Evolutionary conservation across 225 moss, liverwort and hornwort species (phyloP), one percentile per base, ranked within the genome.

Genomic region (Antitrichia curtipendula): DNA sequence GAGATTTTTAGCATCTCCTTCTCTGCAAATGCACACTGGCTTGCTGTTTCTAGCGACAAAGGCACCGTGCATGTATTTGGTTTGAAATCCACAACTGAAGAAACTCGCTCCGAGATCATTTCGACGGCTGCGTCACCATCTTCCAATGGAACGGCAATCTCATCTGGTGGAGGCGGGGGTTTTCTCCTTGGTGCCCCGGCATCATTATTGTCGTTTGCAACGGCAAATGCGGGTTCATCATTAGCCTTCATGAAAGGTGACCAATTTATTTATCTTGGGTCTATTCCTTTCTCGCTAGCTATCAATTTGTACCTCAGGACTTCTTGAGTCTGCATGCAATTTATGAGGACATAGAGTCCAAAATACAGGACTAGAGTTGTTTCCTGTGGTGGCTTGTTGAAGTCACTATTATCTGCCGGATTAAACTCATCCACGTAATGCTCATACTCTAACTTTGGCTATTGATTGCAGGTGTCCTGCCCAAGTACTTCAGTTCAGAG

Each of bases 401-500:
- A 79, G 85, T 88, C n/a, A 13, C 14, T 87, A 57, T 54, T 86
- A n/a, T 66, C n/a, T 88, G 64, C 65, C 73, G 47, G 57, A 82
- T 83, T 54, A 34, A 75, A 43, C 52, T 78, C 54, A 63, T 86
- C 16, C 32, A 59, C 45, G 17, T 38, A 75, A 40, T 88, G 31
- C 65, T 90, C 62, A 70, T 58, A 64, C 47, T 47, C 65, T 75
- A 71, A 75, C 49, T 80, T 86, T 40, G 38, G 12, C 81, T 86
- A 40, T 58, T 81, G 76, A 43, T 93, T 85, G 81, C 94, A 98
- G 98, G 97, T 88, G 96, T 98, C 24, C 89, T 98, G 65, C 98
- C 98, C 18, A 98, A 96, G 85, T 98, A 98, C 87, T 98, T 98
- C 83, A 98, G 98, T 90, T 98, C 98, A 62, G 96, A 98, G 86